Base-by-base conservation (phyloP, 768 basidiomycete genomes). In the Boletellus ananas region DNA sequence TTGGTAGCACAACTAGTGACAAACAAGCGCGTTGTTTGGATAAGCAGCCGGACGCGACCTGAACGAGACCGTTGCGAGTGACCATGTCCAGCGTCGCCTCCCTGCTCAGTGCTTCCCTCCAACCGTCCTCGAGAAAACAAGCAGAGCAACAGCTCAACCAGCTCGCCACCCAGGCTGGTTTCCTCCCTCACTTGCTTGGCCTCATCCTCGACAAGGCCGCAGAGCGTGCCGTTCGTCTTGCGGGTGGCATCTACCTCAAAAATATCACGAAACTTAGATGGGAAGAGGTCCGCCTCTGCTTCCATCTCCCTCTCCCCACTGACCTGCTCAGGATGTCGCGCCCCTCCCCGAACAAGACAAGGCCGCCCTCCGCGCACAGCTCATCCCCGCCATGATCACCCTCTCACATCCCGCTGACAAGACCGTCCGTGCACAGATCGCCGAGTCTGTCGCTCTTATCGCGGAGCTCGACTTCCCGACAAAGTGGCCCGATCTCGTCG, bases 301-400 rank as follows among this genome's bases (percentile, higher is more conserved):
- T 46, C n/a, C 9, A n/a, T 33, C 1, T 16, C 14, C 10, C 9
- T 20, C 49, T 12, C 21, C 43, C 45, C 25, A n/a, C 34, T 45
- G 18, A 52, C 31, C 34, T 27, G 43, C 49, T 14, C 56, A 89
- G 84, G 88, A 90, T 63, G 85, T 83, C 37, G 75, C 80, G 54
- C 87, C 89, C 4, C 72, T 94, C 29, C 66, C 79, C 3, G 79
- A 82, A 45, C 70, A 75, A 36, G 93, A 95, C 74, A 90, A 93
- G 62, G 72, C 72, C 6, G 65, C 80, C 0, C 74, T 98, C 51
- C 84, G 90, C 58, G 68, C 77, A 1, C 81, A 87, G 58, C 79
- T 99, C 40, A 85, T 99, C 1, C 87, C 90, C 3, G 85, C 93
- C 35, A 97, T 99, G 95, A 83, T 98, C 52, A 67, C 81, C 18